Percentiles rank a stretch among this genome's conserved stretches.
Evolutionary conservation across 345 rosid genomes (phyloP).

Genomic region (Moricandia moricandioides): DNA sequence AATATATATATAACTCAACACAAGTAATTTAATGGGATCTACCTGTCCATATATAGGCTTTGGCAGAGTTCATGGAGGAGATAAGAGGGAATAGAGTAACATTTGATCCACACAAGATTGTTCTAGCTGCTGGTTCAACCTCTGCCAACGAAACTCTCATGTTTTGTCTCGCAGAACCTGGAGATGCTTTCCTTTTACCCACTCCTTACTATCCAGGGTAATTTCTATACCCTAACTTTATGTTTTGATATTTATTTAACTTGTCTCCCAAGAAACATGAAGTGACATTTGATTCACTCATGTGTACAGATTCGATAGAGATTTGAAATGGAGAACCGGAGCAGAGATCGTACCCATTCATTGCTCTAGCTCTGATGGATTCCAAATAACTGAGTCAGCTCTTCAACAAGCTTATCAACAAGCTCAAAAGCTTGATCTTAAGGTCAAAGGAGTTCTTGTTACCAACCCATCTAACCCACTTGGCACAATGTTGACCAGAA

Average conservation of each 20-base stretch:
- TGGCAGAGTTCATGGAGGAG: conserved; percentile 69
- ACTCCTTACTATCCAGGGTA: conserved; percentile 85
- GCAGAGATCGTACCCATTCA: conserved; percentile 56
- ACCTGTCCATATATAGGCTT: conserved; percentile 40
- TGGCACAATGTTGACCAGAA: conserved; percentile 54
- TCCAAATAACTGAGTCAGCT: conserved; percentile 52
- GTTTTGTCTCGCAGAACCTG: conserved; percentile 64
- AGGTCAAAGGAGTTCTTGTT: conserved; percentile 63
- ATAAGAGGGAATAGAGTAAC: conserved; percentile 67
- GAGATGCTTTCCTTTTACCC: conserved; percentile 74
- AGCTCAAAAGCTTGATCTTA: conserved; percentile 53
- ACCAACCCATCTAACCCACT: conserved; percentile 84
- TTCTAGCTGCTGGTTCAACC: conserved; percentile 75
- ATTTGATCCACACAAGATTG: conserved; percentile 51
- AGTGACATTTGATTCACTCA: background rate
- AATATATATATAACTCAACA: background rate
- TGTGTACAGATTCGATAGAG: conserved; percentile 58
- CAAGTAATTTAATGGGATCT: background rate
- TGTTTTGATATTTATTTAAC: background rate
- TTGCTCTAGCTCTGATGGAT: conserved; percentile 49
- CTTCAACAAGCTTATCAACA: conserved; percentile 61
- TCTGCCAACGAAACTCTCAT: conserved; percentile 73
- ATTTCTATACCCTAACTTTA: conserved; percentile 4
- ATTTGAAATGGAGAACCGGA: conserved; percentile 62
- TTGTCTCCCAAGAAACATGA: conserved; percentile 17